phyloP scores from a whole-genome alignment of 129 eudicot species.

The Tanacetum coccineum region DNA sequence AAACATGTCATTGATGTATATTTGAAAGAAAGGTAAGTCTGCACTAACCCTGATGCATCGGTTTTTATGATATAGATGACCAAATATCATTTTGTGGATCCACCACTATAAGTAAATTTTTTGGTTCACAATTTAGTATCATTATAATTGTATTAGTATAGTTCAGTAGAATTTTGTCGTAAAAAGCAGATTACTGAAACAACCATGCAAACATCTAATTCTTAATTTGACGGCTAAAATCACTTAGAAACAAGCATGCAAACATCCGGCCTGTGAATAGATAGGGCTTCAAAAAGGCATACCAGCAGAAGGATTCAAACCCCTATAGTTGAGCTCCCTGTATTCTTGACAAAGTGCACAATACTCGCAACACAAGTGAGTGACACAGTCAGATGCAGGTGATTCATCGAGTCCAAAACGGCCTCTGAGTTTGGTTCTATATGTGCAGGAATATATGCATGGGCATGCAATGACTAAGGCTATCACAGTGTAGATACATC shows the following conservation, averaged over 20 bases:
- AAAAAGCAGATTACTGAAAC: too few relatives aligned
- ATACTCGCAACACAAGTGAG: constrained; percentile 53
- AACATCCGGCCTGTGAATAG: neutral
- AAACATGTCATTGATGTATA: too few relatives aligned
- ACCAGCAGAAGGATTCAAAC: constrained; percentile 51
- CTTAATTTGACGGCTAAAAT: neutral
- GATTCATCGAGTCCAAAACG: constrained; percentile 37
- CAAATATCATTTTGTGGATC: too few relatives aligned
- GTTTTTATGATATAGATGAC: too few relatives aligned
- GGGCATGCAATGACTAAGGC: constrained; percentile 35
- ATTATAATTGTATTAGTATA: too few relatives aligned
- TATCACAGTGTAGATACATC: constrained; percentile 27
- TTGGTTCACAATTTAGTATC: too few relatives aligned
- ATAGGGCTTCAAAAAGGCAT: neutral
- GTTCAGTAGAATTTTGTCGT: too few relatives aligned
- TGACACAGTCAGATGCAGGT: constrained; percentile 50
- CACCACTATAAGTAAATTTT: too few relatives aligned
- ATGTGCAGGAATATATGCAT: constrained; percentile 44
- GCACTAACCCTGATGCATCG: too few relatives aligned
- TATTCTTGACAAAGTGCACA: constrained; percentile 66
- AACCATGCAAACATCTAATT: neutral
- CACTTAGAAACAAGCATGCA: neutral
- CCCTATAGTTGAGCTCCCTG: constrained; percentile 48
- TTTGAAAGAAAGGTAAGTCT: too few relatives aligned
- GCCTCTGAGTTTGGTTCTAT: constrained; percentile 38